Conservation (phyloP, 257 asterid species). For the Linaria vulgaris region DNA sequence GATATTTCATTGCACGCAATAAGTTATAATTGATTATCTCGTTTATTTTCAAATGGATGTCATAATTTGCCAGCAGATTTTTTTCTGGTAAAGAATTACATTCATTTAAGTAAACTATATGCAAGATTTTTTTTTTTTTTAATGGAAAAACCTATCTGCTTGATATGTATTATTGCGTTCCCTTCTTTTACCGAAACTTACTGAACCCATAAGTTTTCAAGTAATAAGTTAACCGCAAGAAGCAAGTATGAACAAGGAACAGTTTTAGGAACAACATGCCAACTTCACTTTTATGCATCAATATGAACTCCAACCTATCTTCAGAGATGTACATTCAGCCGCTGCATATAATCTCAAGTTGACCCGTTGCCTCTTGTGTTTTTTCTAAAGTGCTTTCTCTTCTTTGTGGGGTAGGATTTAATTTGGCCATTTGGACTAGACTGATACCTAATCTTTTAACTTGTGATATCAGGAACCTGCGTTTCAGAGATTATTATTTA, state of each 20-base stretch:
- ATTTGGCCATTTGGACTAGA: slow-evolving; percentile 15
- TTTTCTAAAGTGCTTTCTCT: not conserved
- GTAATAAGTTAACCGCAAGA: not conserved
- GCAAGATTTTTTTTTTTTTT: too few species aligned
- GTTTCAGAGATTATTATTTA: slow-evolving; percentile 71
- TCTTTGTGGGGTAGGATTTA: slow-evolving; percentile 17
- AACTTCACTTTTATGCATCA: not conserved
- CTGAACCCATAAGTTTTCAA: too few species aligned
- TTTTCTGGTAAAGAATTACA: too few species aligned
- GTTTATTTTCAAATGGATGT: too few species aligned
- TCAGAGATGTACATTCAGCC: not conserved
- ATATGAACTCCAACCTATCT: not conserved
- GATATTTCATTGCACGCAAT: too few species aligned
- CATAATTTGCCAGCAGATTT: too few species aligned
- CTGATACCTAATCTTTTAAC: slow-evolving; percentile 25
- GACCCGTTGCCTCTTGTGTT: not conserved
- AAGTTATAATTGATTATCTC: too few species aligned
- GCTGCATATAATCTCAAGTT: not conserved
- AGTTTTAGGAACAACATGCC: not conserved
- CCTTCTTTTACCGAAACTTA: too few species aligned
- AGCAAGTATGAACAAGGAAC: not conserved
- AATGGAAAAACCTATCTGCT: too few species aligned
- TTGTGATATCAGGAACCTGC: slow-evolving; percentile 73
- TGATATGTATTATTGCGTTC: too few species aligned
- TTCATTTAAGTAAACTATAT: too few species aligned